Percentiles rank a stretch among this genome's conserved stretches.
Evolutionary conservation across 202 grass and related monocot species (phyloP).

Genomic region (Miscanthus sacchariflorus): DNA sequence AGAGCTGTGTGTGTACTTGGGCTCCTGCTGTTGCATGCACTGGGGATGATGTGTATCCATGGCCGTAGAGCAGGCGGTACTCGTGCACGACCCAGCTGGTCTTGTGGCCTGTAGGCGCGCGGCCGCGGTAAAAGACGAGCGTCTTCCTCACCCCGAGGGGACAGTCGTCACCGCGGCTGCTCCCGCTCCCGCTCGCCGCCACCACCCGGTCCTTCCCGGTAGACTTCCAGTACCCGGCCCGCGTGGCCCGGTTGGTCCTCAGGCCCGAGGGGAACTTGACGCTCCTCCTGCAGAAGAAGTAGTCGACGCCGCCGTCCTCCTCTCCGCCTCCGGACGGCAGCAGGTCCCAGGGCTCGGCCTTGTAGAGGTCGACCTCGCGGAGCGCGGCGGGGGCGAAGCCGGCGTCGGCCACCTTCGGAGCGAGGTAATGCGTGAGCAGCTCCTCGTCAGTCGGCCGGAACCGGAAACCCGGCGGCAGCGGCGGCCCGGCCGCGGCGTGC

Average conservation of each 20-base stretch:
- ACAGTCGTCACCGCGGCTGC: neutral
- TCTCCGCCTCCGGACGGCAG: neutral
- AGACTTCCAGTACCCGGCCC: slow-evolving; percentile 45
- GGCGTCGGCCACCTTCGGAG: slow-evolving; percentile 43
- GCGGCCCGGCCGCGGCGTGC: neutral
- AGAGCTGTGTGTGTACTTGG: neutral
- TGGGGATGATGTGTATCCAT: neutral
- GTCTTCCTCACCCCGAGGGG: slow-evolving; percentile 45
- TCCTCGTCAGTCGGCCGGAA: slow-evolving; percentile 71
- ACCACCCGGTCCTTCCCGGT: slow-evolving; percentile 37
- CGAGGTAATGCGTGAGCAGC: slow-evolving; percentile 66
- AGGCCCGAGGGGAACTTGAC: slow-evolving; percentile 30
- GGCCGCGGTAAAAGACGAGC: no score
- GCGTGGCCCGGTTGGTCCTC: slow-evolving; percentile 38
- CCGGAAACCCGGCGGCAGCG: slow-evolving; percentile 66
- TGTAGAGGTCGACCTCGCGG: slow-evolving; percentile 51
- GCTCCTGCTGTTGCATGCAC: neutral
- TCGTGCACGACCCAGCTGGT: slow-evolving; percentile 84
- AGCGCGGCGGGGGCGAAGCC: slow-evolving; percentile 37
- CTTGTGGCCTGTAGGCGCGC: slow-evolving; percentile 46
- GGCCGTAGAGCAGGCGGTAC: slow-evolving; percentile 47
- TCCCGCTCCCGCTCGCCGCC: neutral
- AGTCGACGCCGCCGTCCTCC: neutral
- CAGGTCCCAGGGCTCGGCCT: slow-evolving; percentile 54
- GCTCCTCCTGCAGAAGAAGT: slow-evolving; percentile 34